Evolutionary conservation across 495 filamentous ascomycete species (phyloP), one percentile per base, ranked within the genome.

Genomic region (Penicillium salamii): DNA sequence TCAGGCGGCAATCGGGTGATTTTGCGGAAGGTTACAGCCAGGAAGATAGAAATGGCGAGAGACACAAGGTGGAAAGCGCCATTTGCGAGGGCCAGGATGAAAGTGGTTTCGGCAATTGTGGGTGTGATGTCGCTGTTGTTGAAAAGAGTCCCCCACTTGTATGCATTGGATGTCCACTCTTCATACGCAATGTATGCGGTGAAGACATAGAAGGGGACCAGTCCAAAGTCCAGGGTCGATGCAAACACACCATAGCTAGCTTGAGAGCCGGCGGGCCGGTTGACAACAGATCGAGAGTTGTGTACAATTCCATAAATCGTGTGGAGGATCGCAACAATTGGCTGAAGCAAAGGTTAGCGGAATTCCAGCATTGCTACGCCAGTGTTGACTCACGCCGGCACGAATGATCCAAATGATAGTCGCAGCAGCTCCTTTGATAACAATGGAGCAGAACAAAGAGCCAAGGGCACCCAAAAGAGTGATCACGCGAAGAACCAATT

Each of bases 221-320:
- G 69, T 9, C 80, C 80, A 9, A 82, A 67, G 61, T 97, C 91
- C 9, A 87, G 78, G 17, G 86, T 67, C 6, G 81, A 70, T 12
- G 90, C 83, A 57, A 95, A 96, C 33, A 92, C 58, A 63, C 90
- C 89, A 62, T 96, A 96, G 49, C 86, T 90, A 7, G 88, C 84
- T 5, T 90, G 86, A 35, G 88, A 91, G 6, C 73, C 85, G 1
- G 91, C 80, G 3, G 90, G 83, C 17, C 89, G 79, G 15, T 68
- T 75, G 46, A 83, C 79, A 0, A 87, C 77, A 20, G 85, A 80
- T 15, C 85, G 78, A 20, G 74, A 70, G 20, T 93, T 80, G 63
- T 95, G 88, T 59, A 86, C 90, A 36, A 91, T 79, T 24, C 77
- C 86, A 64, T 97, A 97, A 5, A 84, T 54, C 0, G 80, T 81